Conservation (phyloP, 148 eudicot species). For the Cornus suecica region DNA sequence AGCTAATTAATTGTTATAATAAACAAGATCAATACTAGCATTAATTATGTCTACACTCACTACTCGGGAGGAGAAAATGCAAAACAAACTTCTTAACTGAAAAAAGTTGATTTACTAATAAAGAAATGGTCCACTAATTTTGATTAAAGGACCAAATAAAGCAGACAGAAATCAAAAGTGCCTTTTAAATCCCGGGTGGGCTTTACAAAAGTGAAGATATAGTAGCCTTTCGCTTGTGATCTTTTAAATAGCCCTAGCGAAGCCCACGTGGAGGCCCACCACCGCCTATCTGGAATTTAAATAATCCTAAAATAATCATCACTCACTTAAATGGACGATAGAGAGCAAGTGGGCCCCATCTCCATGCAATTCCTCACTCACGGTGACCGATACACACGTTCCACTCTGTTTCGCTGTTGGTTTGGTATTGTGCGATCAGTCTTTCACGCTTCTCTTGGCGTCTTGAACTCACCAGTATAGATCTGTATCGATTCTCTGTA, state of each 20-base stretch:
- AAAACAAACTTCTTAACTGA: no score
- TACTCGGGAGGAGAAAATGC: no score
- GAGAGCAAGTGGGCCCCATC: slow-evolving; percentile 16
- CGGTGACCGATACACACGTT: slow-evolving; percentile 20
- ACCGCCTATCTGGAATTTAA: not conserved
- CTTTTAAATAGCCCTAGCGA: not conserved
- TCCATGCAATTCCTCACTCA: slow-evolving; percentile 15
- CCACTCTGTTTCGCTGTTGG: not conserved
- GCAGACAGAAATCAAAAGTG: no score
- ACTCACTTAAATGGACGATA: not conserved
- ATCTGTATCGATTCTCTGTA: not conserved
- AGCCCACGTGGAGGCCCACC: not conserved
- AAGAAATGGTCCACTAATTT: no score
- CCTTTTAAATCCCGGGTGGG: no score
- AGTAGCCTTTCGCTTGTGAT: slow-evolving; percentile 18
- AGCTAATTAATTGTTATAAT: no score
- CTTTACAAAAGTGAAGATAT: no score
- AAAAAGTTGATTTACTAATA: no score
- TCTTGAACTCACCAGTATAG: slow-evolving; percentile 26
- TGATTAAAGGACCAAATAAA: no score
- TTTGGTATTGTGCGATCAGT: not conserved
- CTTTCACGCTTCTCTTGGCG: slow-evolving; percentile 28
- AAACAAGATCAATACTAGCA: no score
- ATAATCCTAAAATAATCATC: no score
- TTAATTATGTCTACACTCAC: no score